phyloP scores from a whole-genome alignment of 768 basidiomycete species.

The Pisolithus marmoratus region DNA sequence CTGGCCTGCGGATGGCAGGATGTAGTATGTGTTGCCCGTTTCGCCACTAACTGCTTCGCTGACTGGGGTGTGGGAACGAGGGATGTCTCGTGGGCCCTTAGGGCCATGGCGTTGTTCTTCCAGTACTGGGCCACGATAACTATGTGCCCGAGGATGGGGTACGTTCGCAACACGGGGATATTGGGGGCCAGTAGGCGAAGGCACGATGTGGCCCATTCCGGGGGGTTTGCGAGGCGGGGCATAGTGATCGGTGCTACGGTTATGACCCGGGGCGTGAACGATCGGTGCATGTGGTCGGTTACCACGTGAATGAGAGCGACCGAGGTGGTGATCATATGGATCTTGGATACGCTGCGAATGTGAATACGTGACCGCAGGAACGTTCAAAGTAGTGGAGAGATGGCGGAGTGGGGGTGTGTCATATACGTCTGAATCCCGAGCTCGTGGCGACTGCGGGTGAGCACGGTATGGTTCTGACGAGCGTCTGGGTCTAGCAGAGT shows the following conservation, averaged over 20 bases:
- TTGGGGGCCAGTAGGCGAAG: conserved; percentile 44
- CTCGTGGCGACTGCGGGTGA: conserved; percentile 13
- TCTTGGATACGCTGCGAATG: conserved; percentile 37
- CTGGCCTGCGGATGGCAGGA: conserved; percentile 64
- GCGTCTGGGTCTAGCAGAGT: conserved; percentile 28
- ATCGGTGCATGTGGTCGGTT: conserved; percentile 48
- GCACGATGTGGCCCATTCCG: conserved; percentile 65
- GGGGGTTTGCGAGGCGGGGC: conserved; percentile 54
- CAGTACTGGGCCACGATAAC: conserved; percentile 30
- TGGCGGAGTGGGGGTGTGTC: conserved; percentile 29
- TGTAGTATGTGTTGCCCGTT: conserved; percentile 71
- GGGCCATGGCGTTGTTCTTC: conserved; percentile 33
- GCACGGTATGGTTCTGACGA: conserved; percentile 24
- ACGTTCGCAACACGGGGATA: conserved; percentile 38
- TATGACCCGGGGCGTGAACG: conserved; percentile 48
- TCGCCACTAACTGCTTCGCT: conserved; percentile 42
- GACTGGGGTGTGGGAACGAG: conserved; percentile 33
- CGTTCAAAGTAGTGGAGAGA: conserved; percentile 17
- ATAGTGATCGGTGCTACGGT: conserved; percentile 44
- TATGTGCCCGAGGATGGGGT: conserved; percentile 35
- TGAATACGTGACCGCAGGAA: conserved; percentile 27
- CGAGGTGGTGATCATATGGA: conserved; percentile 27
- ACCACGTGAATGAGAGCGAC: conserved; percentile 33
- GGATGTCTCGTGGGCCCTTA: conserved; percentile 22
- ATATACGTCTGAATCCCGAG: conserved; percentile 27